phyloP scores from a whole-genome alignment of 129 eudicot genomes.

The Tanacetum coccineum region DNA sequence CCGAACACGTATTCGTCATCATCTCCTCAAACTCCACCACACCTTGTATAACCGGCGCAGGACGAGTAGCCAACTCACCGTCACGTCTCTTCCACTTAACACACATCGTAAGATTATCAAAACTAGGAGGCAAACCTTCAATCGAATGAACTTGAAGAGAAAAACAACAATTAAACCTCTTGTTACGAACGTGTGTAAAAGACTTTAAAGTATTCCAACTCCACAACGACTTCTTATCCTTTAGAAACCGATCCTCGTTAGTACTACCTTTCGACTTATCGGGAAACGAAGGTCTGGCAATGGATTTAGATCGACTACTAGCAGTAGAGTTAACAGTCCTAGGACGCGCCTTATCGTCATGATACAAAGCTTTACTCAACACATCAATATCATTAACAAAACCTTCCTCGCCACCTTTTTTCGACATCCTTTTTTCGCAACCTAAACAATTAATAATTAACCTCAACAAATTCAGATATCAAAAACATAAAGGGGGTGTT shows the following conservation, averaged over 20 bases:
- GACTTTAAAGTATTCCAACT: constrained; percentile 87
- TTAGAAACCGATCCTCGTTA: constrained; percentile 37
- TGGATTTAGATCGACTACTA: constrained; percentile 48
- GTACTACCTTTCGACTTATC: constrained; percentile 30
- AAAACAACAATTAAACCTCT: constrained; percentile 71
- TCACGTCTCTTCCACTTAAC: constrained; percentile 91
- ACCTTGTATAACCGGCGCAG: constrained; percentile 54
- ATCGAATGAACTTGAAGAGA: constrained; percentile 76
- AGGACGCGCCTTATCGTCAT: constrained; percentile 31
- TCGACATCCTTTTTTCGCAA: constrained; percentile 39
- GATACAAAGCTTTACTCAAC: constrained; percentile 50
- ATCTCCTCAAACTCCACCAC: constrained; percentile 67
- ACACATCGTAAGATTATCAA: constrained; percentile 44
- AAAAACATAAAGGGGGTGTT: too few species aligned
- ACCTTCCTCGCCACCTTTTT: constrained; percentile 37
- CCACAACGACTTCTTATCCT: constrained; percentile 83
- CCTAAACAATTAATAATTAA: background rate
- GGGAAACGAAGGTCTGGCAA: constrained; percentile 31
- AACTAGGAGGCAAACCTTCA: constrained; percentile 55
- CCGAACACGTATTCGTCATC: constrained; percentile 53
- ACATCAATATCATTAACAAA: constrained; percentile 56
- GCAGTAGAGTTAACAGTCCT: constrained; percentile 40
- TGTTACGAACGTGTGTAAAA: constrained; percentile 54
- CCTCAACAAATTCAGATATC: background rate
- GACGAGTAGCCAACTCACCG: constrained; percentile 53